These are phyloP conservation scores for Ustilago trichophora DNA, from an alignment of 1,284 basidiomycete species.

Conservation along the genomic window DNA sequence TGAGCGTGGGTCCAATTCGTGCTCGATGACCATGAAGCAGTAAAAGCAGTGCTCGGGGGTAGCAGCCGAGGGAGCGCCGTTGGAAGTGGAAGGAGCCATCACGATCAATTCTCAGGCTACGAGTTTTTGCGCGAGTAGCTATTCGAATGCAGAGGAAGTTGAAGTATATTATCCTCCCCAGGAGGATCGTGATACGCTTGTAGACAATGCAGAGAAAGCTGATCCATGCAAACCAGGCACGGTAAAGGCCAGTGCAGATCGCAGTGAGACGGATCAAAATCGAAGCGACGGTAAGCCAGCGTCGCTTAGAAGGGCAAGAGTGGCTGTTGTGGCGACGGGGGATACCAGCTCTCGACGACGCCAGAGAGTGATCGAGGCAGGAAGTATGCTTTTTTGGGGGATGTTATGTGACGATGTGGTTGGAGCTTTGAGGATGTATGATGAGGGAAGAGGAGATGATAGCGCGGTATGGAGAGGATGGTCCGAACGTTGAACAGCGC, in stretches of 20 bases:
- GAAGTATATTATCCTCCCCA: too few relatives aligned
- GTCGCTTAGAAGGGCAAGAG: background rate
- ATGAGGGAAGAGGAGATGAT: too few relatives aligned
- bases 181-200: too few relatives aligned
- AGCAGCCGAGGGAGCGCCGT: slow-evolving; percentile 18
- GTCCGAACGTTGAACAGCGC: too few relatives aligned
- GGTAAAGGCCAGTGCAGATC: background rate
- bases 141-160: background rate
- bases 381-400: background rate
- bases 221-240: slow-evolving; percentile 22
- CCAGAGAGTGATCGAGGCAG: slow-evolving; percentile 1
- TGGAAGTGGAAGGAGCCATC: slow-evolving; percentile 13
- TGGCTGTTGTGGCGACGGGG: slow-evolving; percentile 4
- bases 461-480: too few relatives aligned
- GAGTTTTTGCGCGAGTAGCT: too few relatives aligned
- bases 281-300: too few relatives aligned
- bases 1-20: slow-evolving; percentile 61
- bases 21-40: slow-evolving; percentile 70
- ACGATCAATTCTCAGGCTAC: background rate
- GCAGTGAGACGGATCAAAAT: too few relatives aligned
- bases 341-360: slow-evolving; percentile 30
- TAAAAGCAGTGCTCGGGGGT: slow-evolving; percentile 68
- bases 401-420: background rate
- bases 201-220: background rate
- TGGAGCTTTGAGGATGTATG: background rate